These are phyloP conservation scores for Endogone sp. DNA, from an alignment of 192 early-diverging fungal genomes.

Conservation along the genomic window DNA sequence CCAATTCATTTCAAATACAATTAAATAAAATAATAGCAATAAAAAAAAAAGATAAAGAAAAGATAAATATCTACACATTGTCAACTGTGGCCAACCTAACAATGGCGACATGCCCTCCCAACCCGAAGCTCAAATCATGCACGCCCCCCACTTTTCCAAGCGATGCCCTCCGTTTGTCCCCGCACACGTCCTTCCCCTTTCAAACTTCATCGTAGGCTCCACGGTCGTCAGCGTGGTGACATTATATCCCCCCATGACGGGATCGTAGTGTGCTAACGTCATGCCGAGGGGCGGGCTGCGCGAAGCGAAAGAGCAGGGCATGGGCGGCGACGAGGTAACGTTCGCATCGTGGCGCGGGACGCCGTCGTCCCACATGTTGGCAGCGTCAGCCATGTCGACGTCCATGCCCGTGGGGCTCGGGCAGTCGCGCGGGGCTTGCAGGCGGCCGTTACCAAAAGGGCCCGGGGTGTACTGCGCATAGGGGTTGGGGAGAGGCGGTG, in stretches of 20 bases:
- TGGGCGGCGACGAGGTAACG: neutral
- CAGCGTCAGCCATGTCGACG: neutral
- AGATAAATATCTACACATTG: no score
- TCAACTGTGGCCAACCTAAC: no score
- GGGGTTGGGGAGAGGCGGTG: neutral
- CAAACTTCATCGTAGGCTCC: neutral
- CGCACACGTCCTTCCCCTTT: neutral
- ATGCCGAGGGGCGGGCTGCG: slow-evolving; percentile 25
- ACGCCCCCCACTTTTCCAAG: neutral
- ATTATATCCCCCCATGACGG: slow-evolving; percentile 15
- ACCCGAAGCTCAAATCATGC: neutral
- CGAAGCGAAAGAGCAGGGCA: neutral
- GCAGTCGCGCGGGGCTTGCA: neutral
- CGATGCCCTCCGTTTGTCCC: neutral
- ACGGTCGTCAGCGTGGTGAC: neutral
- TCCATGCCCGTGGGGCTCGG: neutral
- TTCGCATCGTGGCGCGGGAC: no score
- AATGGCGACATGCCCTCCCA: no score
- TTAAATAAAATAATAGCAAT: no score
- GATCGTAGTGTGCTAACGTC: slow-evolving; percentile 30
- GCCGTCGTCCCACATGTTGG: no score
- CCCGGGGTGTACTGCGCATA: neutral
- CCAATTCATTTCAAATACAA: no score
- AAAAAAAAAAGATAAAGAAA: no score
- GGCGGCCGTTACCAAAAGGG: neutral